These are phyloP conservation scores for Microbotryomycetes sp. DNA, from an alignment of 1,284 basidiomycete species.

Conservation along the genomic window DNA sequence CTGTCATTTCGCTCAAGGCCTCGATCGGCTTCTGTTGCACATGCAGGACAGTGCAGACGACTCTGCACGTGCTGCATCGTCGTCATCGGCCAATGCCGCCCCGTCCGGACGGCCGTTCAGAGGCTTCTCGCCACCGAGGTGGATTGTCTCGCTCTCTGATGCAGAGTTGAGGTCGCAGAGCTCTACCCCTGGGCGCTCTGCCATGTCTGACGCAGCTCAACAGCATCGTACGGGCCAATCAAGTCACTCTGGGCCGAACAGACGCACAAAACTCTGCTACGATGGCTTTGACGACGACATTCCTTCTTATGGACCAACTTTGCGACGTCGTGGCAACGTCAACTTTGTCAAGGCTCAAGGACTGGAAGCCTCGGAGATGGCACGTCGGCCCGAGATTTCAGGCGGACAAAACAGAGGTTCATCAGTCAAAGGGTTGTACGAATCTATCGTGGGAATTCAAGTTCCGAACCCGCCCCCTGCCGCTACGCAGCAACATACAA, in stretches of 20 bases:
- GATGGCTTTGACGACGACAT: slow-evolving; percentile 21
- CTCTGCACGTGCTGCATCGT: too few species aligned
- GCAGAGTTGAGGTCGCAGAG: too few species aligned
- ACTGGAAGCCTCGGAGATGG: slow-evolving; percentile 2
- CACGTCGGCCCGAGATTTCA: not conserved
- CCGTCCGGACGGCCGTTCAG: not conserved
- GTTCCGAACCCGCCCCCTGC: not conserved
- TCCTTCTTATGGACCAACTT: slow-evolving; percentile 16
- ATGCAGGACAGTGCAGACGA: too few species aligned
- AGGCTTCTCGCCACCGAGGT: not conserved
- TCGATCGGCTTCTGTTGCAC: too few species aligned
- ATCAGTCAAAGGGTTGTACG: slow-evolving; percentile 7
- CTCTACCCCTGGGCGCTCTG: too few species aligned
- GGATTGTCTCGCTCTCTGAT: not conserved
- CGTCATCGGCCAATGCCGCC: too few species aligned
- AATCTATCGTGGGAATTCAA: slow-evolving; percentile 7
- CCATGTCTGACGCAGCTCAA: too few species aligned
- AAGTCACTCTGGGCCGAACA: not conserved
- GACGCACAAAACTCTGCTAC: not conserved
- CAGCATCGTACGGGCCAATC: not conserved
- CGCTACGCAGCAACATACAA: not conserved
- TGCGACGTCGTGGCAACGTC: slow-evolving; percentile 6
- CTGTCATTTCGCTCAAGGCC: too few species aligned
- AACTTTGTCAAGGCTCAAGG: slow-evolving; percentile 11
- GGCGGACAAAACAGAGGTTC: not conserved